Conservation (phyloP, 2,329 filamentous ascomycete species). For the Niveomyces coronatus region DNA sequence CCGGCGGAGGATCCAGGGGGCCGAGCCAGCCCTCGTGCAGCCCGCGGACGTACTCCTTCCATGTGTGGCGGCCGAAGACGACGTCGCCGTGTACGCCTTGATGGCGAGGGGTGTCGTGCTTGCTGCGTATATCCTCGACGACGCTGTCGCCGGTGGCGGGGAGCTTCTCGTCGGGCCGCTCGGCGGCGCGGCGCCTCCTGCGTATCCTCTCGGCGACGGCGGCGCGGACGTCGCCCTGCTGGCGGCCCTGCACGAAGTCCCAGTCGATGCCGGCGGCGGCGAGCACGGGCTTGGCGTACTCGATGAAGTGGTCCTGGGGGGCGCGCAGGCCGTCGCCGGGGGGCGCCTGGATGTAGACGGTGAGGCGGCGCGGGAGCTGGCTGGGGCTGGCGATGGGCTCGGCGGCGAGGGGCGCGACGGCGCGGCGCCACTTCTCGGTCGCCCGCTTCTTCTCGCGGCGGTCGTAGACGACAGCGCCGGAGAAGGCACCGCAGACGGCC, state of each 20-base stretch:
- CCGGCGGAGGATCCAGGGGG: conserved; percentile 55
- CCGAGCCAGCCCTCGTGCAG: conserved; percentile 95
- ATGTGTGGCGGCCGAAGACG: conserved; percentile 81
- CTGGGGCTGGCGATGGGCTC: conserved; percentile 60
- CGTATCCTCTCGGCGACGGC: conserved; percentile 80
- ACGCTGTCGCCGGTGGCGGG: conserved; percentile 40
- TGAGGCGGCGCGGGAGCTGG: conserved; percentile 71
- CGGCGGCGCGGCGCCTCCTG: conserved; percentile 52
- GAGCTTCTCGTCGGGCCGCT: conserved; percentile 38
- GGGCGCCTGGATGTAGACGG: conserved; percentile 75
- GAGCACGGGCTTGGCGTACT: conserved; percentile 89
- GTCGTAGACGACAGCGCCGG: conserved; percentile 80
- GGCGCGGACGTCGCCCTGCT: conserved; percentile 85
- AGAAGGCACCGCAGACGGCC: conserved; percentile 64
- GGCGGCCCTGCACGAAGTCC: conserved; percentile 86
- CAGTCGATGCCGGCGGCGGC: conserved; percentile 87
- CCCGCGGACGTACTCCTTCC: conserved; percentile 94
- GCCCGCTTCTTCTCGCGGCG: conserved; percentile 78
- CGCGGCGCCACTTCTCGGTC: conserved; percentile 75
- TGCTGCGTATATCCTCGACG: conserved; percentile 52
- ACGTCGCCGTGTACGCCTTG: conserved; percentile 72
- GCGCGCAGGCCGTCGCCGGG: conserved; percentile 75
- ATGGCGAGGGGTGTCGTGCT: conserved; percentile 59
- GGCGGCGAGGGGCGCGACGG: conserved; percentile 74
- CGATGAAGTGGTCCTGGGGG: conserved; percentile 90